Conservation (phyloP, 495 filamentous ascomycete genomes). For the Hypoxylon trugodes region DNA sequence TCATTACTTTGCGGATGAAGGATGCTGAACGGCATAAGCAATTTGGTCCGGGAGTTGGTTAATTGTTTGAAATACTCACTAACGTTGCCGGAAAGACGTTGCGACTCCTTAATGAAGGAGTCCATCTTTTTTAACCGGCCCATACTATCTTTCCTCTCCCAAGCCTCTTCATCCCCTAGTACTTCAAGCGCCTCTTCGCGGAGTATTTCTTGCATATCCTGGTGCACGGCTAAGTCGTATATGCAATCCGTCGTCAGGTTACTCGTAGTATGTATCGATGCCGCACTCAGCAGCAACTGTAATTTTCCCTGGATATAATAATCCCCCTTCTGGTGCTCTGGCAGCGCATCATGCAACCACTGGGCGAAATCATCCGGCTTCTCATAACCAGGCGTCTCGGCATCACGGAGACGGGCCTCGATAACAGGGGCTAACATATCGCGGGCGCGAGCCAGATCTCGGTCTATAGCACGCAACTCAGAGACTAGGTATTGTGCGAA, state of each 20-base stretch:
- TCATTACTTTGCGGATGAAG: conserved; percentile 53
- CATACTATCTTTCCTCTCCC: conserved; percentile 51
- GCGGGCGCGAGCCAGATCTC: conserved; percentile 40
- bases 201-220: conserved; percentile 58
- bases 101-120: conserved; percentile 63
- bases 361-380: conserved; percentile 47
- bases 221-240: conserved; percentile 59
- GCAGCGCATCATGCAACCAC: conserved; percentile 47
- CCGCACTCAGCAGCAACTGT: conserved; percentile 46
- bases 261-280: conserved; percentile 50
- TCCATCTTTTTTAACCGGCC: conserved; percentile 59
- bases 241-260: conserved; percentile 49
- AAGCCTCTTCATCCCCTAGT: conserved; percentile 48
- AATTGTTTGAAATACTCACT: conserved; percentile 42
- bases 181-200: conserved; percentile 57
- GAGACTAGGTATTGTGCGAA: conserved; percentile 43
- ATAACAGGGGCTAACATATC: conserved; percentile 45
- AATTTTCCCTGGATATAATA: conserved; percentile 42
- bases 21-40: conserved; percentile 35
- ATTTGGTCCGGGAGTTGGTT: neutral
- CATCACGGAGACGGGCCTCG: conserved; percentile 42
- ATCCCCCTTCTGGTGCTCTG: conserved; percentile 43
- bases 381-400: conserved; percentile 38
- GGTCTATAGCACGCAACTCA: conserved; percentile 42
- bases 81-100: conserved; percentile 53